Conservation (phyloP, 305 asterid genomes). For the Caryopteris hybrid region DNA sequence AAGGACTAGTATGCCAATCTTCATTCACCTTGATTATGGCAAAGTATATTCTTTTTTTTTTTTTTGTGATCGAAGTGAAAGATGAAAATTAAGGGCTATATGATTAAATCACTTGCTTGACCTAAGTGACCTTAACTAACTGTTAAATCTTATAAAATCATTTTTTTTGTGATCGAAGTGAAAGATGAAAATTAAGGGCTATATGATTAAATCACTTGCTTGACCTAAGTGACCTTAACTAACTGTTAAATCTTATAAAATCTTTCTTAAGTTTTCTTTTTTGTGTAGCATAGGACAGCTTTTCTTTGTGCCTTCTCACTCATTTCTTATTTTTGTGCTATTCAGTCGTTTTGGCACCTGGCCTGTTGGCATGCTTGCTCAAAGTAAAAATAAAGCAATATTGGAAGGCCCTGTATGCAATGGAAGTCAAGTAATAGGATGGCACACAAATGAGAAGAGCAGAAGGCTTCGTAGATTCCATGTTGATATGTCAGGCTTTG, state of each 20-base stretch:
- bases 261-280: background rate
- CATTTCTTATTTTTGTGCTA: constrained; percentile 9
- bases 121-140: background rate
- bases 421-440: constrained; percentile 86
- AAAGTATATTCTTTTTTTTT: background rate
- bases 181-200: constrained; percentile 3
- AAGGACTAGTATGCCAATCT: background rate
- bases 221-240: background rate
- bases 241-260: background rate
- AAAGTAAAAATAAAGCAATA: constrained; percentile 75
- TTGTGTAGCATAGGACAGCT: background rate
- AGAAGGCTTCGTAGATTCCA: constrained; percentile 87
- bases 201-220: background rate
- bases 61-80: constrained; percentile 4
- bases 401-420: constrained; percentile 96
- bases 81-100: constrained; percentile 1
- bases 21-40: constrained; percentile 3
- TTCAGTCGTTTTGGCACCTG: constrained; percentile 95
- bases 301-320: background rate
- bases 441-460: constrained; percentile 98
- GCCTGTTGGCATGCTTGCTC: constrained; percentile 96
- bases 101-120: background rate
- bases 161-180: constrained; percentile 3
- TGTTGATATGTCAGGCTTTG: constrained; percentile 98
- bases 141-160: background rate